Evolutionary conservation across 2,329 filamentous ascomycete species (phyloP), one percentile per base, ranked within the genome.

Genomic region (Monosporascus sp.): DNA sequence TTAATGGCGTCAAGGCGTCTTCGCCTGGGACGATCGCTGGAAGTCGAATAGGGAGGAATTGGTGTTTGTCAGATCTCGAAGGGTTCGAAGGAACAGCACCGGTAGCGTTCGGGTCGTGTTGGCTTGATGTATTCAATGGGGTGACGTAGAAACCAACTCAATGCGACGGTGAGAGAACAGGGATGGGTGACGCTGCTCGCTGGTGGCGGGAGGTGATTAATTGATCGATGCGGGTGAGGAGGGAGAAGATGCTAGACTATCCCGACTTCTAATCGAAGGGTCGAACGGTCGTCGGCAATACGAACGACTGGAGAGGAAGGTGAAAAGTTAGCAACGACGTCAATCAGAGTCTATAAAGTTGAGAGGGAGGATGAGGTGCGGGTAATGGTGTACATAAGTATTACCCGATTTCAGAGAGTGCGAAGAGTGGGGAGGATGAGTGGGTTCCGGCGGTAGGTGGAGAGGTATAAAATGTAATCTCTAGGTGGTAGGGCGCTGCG

Each of bases 331-430:
- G 31, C 43, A 15, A 46, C 43, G 43, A 46, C 43, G 24, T 46
- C 43, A 46, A 46, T 31, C 25, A 25, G 17, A 46, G 27, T 46
- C 24, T 46, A 27, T 46, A 35, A 35, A 5, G 31, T 46, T 14
- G n/a, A 24, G n/a, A 62, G 57, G 57, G 53, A 53, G 52, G 52
- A 54, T 54, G 60, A 50, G 54, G 61, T 58, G 63, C 62, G 66
- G 66, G 61, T 67, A 67, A 63, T 61, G 62, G 64, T 62, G 58
- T 68, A 68, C 65, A 67, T 67, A 64, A 60, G 55, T 57, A 55
- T 51, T 52, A 25, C 43, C 20, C 7, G 20, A 44, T 25, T 44
- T 20, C 17, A 44, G 17, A 3, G 55, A 55, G 50, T 18, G 50
- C 41, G 48, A 38, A 15, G 9, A 27, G 43, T 46, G 43, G 43